Evolutionary conservation across 2,329 filamentous ascomycete species (phyloP), one percentile per base, ranked within the genome.

Genomic region (Diaporthe helianthi): DNA sequence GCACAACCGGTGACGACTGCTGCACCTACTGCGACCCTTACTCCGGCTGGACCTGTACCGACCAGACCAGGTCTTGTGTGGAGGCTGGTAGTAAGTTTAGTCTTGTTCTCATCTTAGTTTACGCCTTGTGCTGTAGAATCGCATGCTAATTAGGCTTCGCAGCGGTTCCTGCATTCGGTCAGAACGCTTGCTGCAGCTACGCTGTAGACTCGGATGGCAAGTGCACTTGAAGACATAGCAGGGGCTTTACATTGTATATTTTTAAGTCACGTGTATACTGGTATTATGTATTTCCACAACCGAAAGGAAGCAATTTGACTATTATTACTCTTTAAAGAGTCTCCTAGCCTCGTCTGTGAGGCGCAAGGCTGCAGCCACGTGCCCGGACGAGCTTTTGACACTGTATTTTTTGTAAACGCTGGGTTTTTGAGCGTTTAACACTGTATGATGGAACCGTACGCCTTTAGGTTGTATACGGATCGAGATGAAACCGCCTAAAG

Each of bases 11-110:
- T 19, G 58, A 47, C 41, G 58, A 61, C 58, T 61, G 58, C 41
- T 61, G 58, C 26, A 36, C 29, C 19, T 61, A 61, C n/a, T 61
- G 58, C 41, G 41, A 61, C 19, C 58, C 58, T 19, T 33, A 47
- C 17, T 33, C 58, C 19, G 55, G 55, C 2, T 61, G 41, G 41
- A 61, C 58, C n/a, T 61, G 58, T 15, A 33, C 26, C 6, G 41
- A 61, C 26, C 26, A 33, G 41, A 47, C 58, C 12, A 22, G 19
- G 8, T 26, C 19, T 3, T 61, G 58, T 22, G 19, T 47, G 33
- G 41, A 22, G 41, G 5, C 58, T 10, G 41, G 58, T 13, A 24
- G 58, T 61, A 47, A 47, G 58, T 47, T 61, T 24, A 12, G 17
- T 33, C 12, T 29, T 24, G 1, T 33, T 19, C 6, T 24, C 15